A percentile compares a stretch with the other conserved stretches of the same genome.
Evolutionary conservation across 2,329 filamentous ascomycete species (phyloP).

Genomic region (Fusarium sp.): DNA sequence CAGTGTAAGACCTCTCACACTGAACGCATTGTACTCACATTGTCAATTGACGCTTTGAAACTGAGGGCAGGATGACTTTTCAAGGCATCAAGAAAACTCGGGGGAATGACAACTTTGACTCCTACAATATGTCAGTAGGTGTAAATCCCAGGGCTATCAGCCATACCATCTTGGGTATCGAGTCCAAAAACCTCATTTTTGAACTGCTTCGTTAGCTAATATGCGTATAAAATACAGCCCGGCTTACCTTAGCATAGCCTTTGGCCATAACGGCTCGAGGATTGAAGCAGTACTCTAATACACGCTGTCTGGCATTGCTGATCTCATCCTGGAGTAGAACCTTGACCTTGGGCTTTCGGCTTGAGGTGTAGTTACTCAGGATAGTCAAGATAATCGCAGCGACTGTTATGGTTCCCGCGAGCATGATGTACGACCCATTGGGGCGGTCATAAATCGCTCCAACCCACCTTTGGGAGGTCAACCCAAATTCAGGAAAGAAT

Average conservation of each 20-base stretch:
- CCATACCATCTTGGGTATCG: slow-evolving; percentile 21
- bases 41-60: slow-evolving; percentile 28
- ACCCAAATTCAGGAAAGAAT: not conserved
- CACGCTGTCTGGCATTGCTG: slow-evolving; percentile 9
- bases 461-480: not conserved
- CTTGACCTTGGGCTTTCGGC: not conserved
- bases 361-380: fast-evolving
- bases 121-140: not conserved
- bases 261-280: slow-evolving; percentile 16
- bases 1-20: fast-evolving
- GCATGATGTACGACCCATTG: fast-evolving
- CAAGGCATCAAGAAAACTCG: not conserved
- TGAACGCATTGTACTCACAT: not conserved
- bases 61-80: slow-evolving; percentile 28
- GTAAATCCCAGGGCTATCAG: fast-evolving
- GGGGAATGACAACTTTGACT: slow-evolving; percentile 9
- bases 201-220: not conserved
- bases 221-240: fast-evolving
- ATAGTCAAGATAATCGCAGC: fast-evolving
- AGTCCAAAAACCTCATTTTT: slow-evolving; percentile 32
- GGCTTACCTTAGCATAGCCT: slow-evolving; percentile 4
- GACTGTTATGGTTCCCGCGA: fast-evolving
- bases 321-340: slow-evolving; percentile 23
- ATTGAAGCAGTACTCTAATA: slow-evolving; percentile 29
- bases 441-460: fast-evolving